phyloP scores from a whole-genome alignment of 2,329 filamentous ascomycete species.

The Trichoderma lentiforme region DNA sequence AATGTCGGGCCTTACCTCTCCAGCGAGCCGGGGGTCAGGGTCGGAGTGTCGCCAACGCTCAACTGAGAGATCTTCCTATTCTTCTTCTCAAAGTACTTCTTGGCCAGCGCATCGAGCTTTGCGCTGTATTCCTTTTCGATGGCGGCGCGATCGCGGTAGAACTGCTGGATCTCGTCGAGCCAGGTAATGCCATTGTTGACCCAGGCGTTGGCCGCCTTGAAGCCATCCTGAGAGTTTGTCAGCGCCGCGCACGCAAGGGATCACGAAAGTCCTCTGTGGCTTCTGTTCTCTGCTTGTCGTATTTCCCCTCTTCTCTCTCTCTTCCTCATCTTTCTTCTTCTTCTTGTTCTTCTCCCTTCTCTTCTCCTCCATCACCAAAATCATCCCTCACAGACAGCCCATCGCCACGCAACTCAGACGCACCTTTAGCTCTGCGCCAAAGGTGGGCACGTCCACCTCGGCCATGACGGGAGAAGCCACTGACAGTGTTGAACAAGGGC shows the following conservation, averaged over 20 bases:
- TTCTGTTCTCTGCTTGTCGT: neutral
- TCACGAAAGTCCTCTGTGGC: neutral
- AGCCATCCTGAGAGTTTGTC: conserved; percentile 68
- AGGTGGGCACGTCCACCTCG: conserved; percentile 80
- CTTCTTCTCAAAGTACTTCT: conserved; percentile 98
- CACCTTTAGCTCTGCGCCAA: conserved; percentile 93
- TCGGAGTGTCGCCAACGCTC: conserved; percentile 90
- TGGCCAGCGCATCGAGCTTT: conserved; percentile 82
- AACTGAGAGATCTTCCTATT: conserved; percentile 80
- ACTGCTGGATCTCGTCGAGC: conserved; percentile 95
- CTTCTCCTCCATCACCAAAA: neutral
- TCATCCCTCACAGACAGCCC: neutral
- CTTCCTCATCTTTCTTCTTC: neutral
- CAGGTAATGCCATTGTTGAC: conserved; percentile 84
- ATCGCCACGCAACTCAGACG: conserved; percentile 23
- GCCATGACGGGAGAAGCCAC: conserved; percentile 55
- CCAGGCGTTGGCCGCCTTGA: conserved; percentile 93
- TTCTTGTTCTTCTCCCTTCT: neutral
- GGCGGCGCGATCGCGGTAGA: conserved; percentile 88
- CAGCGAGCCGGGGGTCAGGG: conserved; percentile 89
- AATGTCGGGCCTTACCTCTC: conserved; percentile 60
- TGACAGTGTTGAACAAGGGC: neutral
- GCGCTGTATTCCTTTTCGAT: conserved; percentile 97
- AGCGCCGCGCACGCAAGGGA: neutral
- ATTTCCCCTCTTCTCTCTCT: neutral